Base-by-base conservation (phyloP, 1,284 basidiomycete genomes). In the Inonotus hispidus region DNA sequence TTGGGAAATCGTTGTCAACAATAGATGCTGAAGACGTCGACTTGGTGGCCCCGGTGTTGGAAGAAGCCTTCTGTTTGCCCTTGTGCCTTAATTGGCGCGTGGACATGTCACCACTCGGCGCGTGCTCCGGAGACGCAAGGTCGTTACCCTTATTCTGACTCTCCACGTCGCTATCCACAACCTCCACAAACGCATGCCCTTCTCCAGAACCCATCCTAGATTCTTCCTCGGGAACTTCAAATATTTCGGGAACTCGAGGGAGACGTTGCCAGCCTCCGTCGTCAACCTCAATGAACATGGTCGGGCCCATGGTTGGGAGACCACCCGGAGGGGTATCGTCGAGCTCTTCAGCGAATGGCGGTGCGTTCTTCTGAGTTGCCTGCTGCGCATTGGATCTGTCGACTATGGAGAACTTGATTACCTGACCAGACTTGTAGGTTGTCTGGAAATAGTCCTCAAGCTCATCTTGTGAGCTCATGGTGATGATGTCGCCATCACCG, bases 391-490 rank as follows among this genome's bases (percentile, higher is more conserved):
- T 69, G 38, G 78, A 70, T 46, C 90, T 72, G 72, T 90, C 83
- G 66, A 81, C 74, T n/a, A 91, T 82, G 13, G 71, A 73, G 66
- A 91, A 81, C 71, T 82, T 88, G 71, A 85, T 73, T 41, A 73
- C 53, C 16, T 73, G 66, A 5, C 67, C 69, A 60, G 69, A 55
- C 29, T 67, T 63, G 64, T 70, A 70, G 62, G 67, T 70, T 58
- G 69, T 72, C 29, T 71, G 70, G 69, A 83, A 88, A 72, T 77
- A 89, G 66, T 84, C 85, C 58, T 78, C 76, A 27, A 88, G 77
- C 70, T 89, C 87, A 39, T 84, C 83, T 60, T 89, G 77, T 3
- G 87, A 82, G 71, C 81, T 87, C 63, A 90, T 75, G 11, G 88
- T 90, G 62, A 91, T 81, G 64, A 86, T 81, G 68, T 91, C 88